Evolutionary conservation across 75 land plant genomes (phyloP), one percentile per base, ranked within the genome.

Genomic region (Cryptomeria japonica): DNA sequence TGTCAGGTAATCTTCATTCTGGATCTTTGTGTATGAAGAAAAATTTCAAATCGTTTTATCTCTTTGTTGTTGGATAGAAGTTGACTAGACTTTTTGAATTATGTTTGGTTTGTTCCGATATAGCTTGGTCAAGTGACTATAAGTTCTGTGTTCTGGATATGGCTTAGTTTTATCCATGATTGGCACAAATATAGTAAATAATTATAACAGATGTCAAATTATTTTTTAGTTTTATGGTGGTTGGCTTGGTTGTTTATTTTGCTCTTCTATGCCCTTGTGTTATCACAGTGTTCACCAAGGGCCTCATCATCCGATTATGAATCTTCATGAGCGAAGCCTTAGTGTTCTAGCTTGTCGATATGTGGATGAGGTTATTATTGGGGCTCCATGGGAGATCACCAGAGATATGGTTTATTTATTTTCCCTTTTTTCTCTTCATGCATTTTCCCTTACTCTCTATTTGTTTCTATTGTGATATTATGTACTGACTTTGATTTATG

Each of bases 351-450:
- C 99, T 86, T 98, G 99, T 82, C 95, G 97, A 39, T 97, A 98
- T 92, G 98, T 94, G 18, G 99, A 98, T 91, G 99, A 98, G 89
- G 98, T 97, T 55, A 98, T 98, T 64, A 96, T 98, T 92, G 99
- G 99, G 86, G 99, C 99, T 84, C 99, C 99, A 11, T 93, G 97
- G 96, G 99, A 92, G 87, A 91, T 98, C 72, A 97, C 98, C 36
- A 98, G 93, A 86, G 99, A 98, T 87, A 96, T 96, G 99, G 99
- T 98, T 80, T 80, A 90, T 83, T 44, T 90, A 44, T 86, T 32
- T 64, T 47, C 16, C 53, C 32, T 8, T 86, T 15, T 76, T 13
- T 73, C 16, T 64, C 16, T 64, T 37, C 6, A 12, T 36, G 10
- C 39, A 31, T 82, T 68, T 39, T 73, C n/a, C 9, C 15, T 85